Evolutionary conservation across 31 red algal genomes (phyloP), one percentile per base, ranked within the genome.

Genomic region (Bonnemaisonia californica): DNA sequence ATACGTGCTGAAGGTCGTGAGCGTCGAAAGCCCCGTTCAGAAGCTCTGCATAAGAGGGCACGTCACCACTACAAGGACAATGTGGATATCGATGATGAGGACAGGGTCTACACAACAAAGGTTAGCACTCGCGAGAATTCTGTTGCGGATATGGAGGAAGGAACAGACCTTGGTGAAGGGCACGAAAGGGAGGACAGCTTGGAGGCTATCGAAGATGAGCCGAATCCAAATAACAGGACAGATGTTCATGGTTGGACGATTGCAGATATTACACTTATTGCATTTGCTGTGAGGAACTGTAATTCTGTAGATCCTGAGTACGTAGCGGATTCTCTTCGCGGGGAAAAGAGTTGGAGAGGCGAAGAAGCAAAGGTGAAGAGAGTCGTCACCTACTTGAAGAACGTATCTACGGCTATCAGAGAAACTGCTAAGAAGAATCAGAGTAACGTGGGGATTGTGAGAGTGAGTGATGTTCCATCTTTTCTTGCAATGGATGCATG

Each of bases 401-500:
- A 23, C 18, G 51, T 36, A 7, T 24, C 19, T 3, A 35, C 16
- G 57, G 3, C 22, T 37, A 61, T 62, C 28, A 61, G 54, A 22
- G 51, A 62, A 22, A 61, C 22, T 21, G 61, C 32, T 31, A 38
- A 59, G 29, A 24, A 77, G 28, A 32, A 71, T 5, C 16, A 18
- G 7, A n/a, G 11, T 32, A 45, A 80, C 8, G 76, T 66, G 9
- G 54, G 41, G 19, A 29, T 22, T 32, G 67, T 57, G 2, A 23
- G 39, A 24, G 64, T 29, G 23, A 57, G 35, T 35, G 80, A 83
- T 32, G 7, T 61, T 29, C 41, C 57, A 31, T 37, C 55, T 11
- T 77, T 59, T 37, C 21, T 59, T 22, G 41, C 45, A 23, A 83
- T 61, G 67, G 66, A 71, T 31, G 61, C 16, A 29, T 60, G 54